Base-by-base conservation (phyloP, 257 asterid species). In the Nicotiana attenuata region DNA sequence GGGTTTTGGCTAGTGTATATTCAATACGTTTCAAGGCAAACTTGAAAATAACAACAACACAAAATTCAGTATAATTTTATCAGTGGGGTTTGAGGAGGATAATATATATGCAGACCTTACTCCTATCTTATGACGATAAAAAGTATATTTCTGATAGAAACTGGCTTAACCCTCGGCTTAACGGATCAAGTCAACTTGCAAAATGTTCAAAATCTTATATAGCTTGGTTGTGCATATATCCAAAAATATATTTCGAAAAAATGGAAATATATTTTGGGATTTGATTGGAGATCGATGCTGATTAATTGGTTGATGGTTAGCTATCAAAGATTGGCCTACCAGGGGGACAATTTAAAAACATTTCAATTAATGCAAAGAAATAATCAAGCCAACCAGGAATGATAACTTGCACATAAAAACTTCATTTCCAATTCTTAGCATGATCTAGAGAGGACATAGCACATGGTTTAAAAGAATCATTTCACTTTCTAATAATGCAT, bases 271-370 rank as follows among this genome's bases (percentile, higher is more conserved):
- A 17, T 59, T 57, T 78, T 55, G 15, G 83, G 73, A 52, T 77
- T 71, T 81, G 11, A 9, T 31, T 81, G 82, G 45, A 53, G 77
- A 64, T 85, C 38, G 7, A 16, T 35, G 24, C 47, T 76, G 59
- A 20, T 20, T 9, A 61, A 80, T 76, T 38, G 31, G 26, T 71
- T 68, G 22, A 41, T 47, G 60, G 63, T 19, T 68, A 24, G 55
- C 82, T 66, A 68, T 81, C 89, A 84, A 61, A 82, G 11, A 84
- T 84, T 83, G 68, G 83, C 73, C 55, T 60, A 77, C 83, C 63
- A 15, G 8, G 57, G 45, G 63, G 64, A 75, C 52, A 75, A 26
- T 24, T 8, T 75, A 63, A 75, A 75, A 50, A 41, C 20, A 15
- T 35, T 75, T 26, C 26, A 47, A 45, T 1, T 20, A 66, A 71